Base-by-base conservation (phyloP, 2,329 filamentous ascomycete species). In the Pseudogymnoascus sp. region DNA sequence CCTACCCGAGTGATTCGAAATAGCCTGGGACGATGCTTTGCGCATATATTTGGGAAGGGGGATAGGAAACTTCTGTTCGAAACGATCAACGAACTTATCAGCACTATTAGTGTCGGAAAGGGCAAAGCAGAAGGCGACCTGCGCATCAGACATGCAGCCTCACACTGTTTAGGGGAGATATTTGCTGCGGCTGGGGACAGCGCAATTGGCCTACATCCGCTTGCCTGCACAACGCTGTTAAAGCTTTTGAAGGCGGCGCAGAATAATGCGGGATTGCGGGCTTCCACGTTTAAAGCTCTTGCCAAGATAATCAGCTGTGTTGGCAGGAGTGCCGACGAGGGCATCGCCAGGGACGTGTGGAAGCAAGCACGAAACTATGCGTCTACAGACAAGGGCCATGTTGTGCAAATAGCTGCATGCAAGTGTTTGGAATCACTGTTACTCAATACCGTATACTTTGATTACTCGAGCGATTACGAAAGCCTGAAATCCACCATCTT, bases 141-240 rank as follows among this genome's bases (percentile, higher is more conserved):
- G 60, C 86, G 87, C 70, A 83, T 86, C 3, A 95, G 90, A 74
- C 92, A 97, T 81, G 92, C 92, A 5, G 93, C 93, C 21, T 88
- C 90, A 39, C 85, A 88, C 72, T 96, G 91, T 71, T 74, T 99
- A 67, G 94, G 94, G 33, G 88, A 94, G 71, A 85, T 97, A 35
- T 97, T 92, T 74, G 89, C 88, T 63, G 85, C 89, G n/a, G 93
- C 93, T 2, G 94, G 94, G 61, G 94, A 97, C 74, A 97, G 93
- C 74, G 91, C 90, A 58, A 90, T 96, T 73, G 87, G 88, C 65
- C 78, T 96, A 64, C 90, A 94, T 64, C 86, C 87, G 62, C 76
- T 96, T 64, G 85, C 87, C 13, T 90, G 87, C 68, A 82, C 85
- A 9, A 83, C 86, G 4, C 76, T 96, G 60, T 70, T 96, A 62